Evolutionary conservation across 1,284 basidiomycete genomes (phyloP).

Genomic region (Malassezia arunalokei): DNA sequence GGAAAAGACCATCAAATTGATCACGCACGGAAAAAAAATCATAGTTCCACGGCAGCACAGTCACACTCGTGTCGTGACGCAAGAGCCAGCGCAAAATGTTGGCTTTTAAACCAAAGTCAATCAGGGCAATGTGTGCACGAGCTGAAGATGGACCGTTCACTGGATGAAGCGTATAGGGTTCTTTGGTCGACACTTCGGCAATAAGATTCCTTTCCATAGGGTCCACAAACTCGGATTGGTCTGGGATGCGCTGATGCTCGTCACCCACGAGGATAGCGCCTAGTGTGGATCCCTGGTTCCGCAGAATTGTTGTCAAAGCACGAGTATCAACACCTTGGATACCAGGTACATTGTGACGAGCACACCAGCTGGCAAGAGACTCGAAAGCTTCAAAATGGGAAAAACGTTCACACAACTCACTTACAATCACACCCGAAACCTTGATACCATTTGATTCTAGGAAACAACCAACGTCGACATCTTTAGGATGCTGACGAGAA

Average conservation of each 20-base stretch:
- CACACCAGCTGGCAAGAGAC: constrained; percentile 84
- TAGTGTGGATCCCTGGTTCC: constrained; percentile 92
- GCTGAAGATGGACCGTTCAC: constrained; percentile 53
- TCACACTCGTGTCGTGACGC: constrained; percentile 76
- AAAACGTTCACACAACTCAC: constrained; percentile 84
- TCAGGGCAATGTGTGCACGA: constrained; percentile 71
- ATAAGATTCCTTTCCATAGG: constrained; percentile 84
- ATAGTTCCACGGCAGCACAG: constrained; percentile 92
- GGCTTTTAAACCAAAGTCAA: constrained; percentile 95
- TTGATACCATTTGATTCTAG: constrained; percentile 83
- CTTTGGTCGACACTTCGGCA: constrained; percentile 75
- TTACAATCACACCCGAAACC: constrained; percentile 82
- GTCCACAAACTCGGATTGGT: constrained; percentile 56
- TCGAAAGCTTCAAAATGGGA: constrained; percentile 91
- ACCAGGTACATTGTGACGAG: constrained; percentile 75
- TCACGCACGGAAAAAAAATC: constrained; percentile 83
- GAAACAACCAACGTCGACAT: constrained; percentile 48
- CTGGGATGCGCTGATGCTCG: constrained; percentile 56
- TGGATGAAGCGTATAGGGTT: constrained; percentile 75
- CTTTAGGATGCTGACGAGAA: constrained; percentile 51
- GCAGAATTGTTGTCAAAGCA: constrained; percentile 80
- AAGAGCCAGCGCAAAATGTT: constrained; percentile 90
- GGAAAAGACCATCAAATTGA: constrained; percentile 85
- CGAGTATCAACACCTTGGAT: constrained; percentile 96
- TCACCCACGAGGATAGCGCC: constrained; percentile 75